A percentile compares a stretch with the other conserved stretches of the same genome.
Evolutionary conservation across 495 filamentous ascomycete genomes (phyloP).

Genomic region (Emericellopsis terricola): DNA sequence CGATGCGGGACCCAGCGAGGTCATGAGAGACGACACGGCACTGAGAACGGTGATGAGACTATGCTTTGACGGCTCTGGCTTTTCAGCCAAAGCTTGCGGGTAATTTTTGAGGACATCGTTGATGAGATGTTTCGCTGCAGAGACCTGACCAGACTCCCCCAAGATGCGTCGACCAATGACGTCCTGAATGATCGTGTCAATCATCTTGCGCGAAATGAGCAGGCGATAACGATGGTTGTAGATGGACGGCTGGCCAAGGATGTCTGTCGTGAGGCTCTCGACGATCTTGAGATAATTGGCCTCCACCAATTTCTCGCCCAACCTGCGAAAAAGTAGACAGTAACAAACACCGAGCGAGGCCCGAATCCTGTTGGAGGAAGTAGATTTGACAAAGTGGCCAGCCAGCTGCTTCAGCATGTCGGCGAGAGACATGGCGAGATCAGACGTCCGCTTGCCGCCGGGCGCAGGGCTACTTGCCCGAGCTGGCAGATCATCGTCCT

Average conservation of each 20-base stretch:
- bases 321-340: conserved; percentile 50
- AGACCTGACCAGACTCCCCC: conserved; percentile 71
- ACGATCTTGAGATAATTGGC: conserved; percentile 62
- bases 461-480: conserved; percentile 58
- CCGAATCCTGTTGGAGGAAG: conserved; percentile 62
- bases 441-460: conserved; percentile 42
- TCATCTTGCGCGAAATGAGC: conserved; percentile 67
- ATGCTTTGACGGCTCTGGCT: conserved; percentile 78
- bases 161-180: conserved; percentile 68
- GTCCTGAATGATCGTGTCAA: conserved; percentile 68
- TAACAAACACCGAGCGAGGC: conserved; percentile 82
- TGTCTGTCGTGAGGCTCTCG: conserved; percentile 60
- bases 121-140: conserved; percentile 63
- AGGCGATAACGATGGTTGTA: conserved; percentile 76
- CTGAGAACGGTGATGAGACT: conserved; percentile 63
- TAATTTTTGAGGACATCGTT: conserved; percentile 90
- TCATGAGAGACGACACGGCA: conserved; percentile 61
- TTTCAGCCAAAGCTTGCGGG: conserved; percentile 81
- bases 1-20: conserved; percentile 64
- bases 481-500: conserved; percentile 60
- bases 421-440: conserved; percentile 53
- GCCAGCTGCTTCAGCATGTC: conserved; percentile 74
- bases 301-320: conserved; percentile 65
- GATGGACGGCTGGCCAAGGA: conserved; percentile 60
- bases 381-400: conserved; percentile 58